These are phyloP conservation scores for Batrachochytrium dendrobatidis DNA, from an alignment of 371 early-diverging fungal species.

Conservation along the genomic window DNA sequence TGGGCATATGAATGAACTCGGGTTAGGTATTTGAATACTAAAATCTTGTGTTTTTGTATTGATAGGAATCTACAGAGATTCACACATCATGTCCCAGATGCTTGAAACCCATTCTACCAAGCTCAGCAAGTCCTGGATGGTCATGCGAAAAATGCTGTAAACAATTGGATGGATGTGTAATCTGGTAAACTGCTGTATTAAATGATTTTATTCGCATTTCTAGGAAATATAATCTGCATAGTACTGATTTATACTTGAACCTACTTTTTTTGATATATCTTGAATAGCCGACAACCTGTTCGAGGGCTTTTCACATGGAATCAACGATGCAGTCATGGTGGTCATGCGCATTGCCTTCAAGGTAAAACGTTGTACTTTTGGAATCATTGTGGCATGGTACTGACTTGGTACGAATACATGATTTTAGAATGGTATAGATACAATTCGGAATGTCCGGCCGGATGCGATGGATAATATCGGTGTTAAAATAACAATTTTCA, in stretches of 20 bases:
- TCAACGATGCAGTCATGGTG: slow-evolving; percentile 39
- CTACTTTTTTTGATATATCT: not conserved
- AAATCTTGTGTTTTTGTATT: slow-evolving; percentile 5
- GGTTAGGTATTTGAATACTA: too few species aligned
- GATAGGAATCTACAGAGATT: slow-evolving; percentile 63
- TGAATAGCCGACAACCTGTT: slow-evolving; percentile 26
- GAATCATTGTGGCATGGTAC: not conserved
- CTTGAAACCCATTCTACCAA: slow-evolving; percentile 53
- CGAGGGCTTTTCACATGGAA: slow-evolving; percentile 37
- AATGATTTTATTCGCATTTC: not conserved
- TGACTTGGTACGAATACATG: not conserved
- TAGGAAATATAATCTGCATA: not conserved
- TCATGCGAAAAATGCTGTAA: slow-evolving; percentile 65
- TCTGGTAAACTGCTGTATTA: slow-evolving; percentile 48
- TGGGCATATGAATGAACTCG: too few species aligned
- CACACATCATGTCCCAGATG: slow-evolving; percentile 67
- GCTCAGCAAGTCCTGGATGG: slow-evolving; percentile 47
- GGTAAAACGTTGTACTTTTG: slow-evolving; percentile 8
- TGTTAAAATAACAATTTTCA: too few species aligned
- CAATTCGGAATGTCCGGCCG: not conserved
- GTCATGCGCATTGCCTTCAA: slow-evolving; percentile 30
- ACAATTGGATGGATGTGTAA: slow-evolving; percentile 57
- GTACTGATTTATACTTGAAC: not conserved
- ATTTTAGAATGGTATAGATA: slow-evolving; percentile 2
- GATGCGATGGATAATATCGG: too few species aligned